A percentile compares a stretch with the other conserved stretches of the same genome.
phyloP scores from a whole-genome alignment of 805 yeast genomes.

The Scheffersomyces coipomensis region DNA sequence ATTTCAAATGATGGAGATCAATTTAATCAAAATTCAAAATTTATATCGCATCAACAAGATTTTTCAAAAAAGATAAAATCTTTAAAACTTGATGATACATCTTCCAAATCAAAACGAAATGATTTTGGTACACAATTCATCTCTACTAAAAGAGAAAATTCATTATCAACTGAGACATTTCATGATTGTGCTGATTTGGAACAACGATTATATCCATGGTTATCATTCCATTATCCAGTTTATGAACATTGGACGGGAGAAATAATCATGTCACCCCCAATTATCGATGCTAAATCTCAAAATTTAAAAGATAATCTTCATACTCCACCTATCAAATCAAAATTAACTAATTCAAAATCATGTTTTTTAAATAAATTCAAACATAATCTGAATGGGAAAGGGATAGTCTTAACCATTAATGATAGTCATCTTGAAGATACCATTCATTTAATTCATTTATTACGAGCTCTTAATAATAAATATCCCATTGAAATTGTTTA shows the following conservation, averaged over 20 bases:
- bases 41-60: constrained; percentile 7
- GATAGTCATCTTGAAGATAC: constrained; percentile 29
- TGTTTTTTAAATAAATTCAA: constrained; percentile 26
- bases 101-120: too few species aligned
- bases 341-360: too few species aligned
- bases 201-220: constrained; percentile 36
- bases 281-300: too few species aligned
- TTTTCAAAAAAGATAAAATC: neutral
- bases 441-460: constrained; percentile 26
- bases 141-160: too few species aligned
- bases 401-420: constrained; percentile 30
- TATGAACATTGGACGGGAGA: constrained; percentile 42
- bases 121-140: too few species aligned
- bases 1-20: constrained; percentile 10
- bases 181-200: constrained; percentile 30
- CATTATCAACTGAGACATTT: too few species aligned
- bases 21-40: neutral
- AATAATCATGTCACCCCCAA: constrained; percentile 17
- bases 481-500: constrained; percentile 36
- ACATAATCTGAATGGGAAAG: constrained; percentile 29
- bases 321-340: too few species aligned
- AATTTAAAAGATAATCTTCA: too few species aligned
- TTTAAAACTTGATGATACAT: neutral
- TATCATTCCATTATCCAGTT: constrained; percentile 34
- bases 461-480: constrained; percentile 32